Conservation (phyloP, 2,329 filamentous ascomycete genomes). For the Fusarium cyanostomum region DNA sequence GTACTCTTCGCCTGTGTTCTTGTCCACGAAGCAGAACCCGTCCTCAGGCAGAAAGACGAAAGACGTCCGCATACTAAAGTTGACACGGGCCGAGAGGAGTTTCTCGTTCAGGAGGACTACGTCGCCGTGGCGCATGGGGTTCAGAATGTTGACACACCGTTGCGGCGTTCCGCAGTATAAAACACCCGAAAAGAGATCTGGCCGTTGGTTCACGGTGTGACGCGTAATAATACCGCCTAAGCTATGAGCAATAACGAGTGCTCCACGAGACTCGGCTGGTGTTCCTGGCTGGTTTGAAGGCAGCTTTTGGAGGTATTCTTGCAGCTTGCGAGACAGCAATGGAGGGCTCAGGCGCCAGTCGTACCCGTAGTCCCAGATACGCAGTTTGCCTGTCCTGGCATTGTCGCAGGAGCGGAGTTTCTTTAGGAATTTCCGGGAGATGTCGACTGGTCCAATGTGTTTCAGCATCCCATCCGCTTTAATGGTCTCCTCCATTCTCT, state of each 20-base stretch:
- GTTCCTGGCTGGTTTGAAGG: slow-evolving; percentile 74
- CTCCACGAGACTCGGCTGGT: slow-evolving; percentile 68
- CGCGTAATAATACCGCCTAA: slow-evolving; percentile 88
- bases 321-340: slow-evolving; percentile 76
- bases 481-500: slow-evolving; percentile 83
- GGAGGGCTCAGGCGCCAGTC: slow-evolving; percentile 92
- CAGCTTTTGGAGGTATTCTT: slow-evolving; percentile 75
- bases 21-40: slow-evolving; percentile 88
- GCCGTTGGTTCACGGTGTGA: slow-evolving; percentile 85
- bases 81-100: slow-evolving; percentile 90
- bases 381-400: slow-evolving; percentile 72
- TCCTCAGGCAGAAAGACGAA: slow-evolving; percentile 88
- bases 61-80: slow-evolving; percentile 88
- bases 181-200: slow-evolving; percentile 86
- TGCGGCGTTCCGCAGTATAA: slow-evolving; percentile 87
- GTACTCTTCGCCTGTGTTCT: slow-evolving; percentile 80
- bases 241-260: slow-evolving; percentile 85
- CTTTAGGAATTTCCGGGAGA: slow-evolving; percentile 83
- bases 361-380: slow-evolving; percentile 91
- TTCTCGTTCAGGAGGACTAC: slow-evolving; percentile 89
- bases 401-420: slow-evolving; percentile 79
- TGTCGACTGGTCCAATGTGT: slow-evolving; percentile 90
- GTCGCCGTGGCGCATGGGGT: slow-evolving; percentile 90
- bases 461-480: slow-evolving; percentile 89
- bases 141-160: slow-evolving; percentile 89